Evolutionary conservation across 306 rosid species (phyloP), one percentile per base, ranked within the genome.

Genomic region (Vigna unguiculata): DNA sequence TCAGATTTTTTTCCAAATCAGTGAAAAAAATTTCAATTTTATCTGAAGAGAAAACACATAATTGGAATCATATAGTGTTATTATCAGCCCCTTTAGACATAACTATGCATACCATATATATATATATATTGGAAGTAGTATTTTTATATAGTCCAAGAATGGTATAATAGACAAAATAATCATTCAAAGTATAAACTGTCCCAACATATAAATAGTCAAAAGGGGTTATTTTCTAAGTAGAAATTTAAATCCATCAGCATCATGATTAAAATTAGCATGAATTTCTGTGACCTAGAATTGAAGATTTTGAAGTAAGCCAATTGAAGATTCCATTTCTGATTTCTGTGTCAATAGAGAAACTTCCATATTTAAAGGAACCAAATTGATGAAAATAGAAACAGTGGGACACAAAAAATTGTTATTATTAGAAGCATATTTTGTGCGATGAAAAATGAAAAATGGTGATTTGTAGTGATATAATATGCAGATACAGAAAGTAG

Each of bases 391-490:
- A 67, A 63, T 40, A 41, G 74, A 45, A 55, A 51, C 34, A 61
- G 75, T 80, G 79, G 75, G 83, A 20, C 12, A 54, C 21, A 55
- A 55, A 53, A 55, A 55, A 53, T 46, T 74, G 25, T n/a, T 80
- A 67, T n/a, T 80, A 67, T 20, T 22, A 73, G 38, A 74, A 9
- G 45, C 45, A 40, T 40, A 2, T 38, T 2, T 2, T 38, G 43
- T 6, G 10, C 1, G 69, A 59, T n/a, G 21, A n/a, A 49, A 51
- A n/a, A n/a, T n/a, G n/a, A n/a, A n/a, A 66, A 80, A 28, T 43
- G 19, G 16, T 15, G 41, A 38, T 51, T 6, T 0, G 8, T 30
- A 30, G 13, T 16, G 52, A 48, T 43, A 48, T 43, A 12, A 14
- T 20, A 4, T 62, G 40, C 34, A 5, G 25, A n/a, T n/a, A n/a